Percentiles rank a stretch among this genome's conserved stretches.
Conservation (phyloP, 2,329 filamentous ascomycete species). For the Thyridium curvatum region DNA sequence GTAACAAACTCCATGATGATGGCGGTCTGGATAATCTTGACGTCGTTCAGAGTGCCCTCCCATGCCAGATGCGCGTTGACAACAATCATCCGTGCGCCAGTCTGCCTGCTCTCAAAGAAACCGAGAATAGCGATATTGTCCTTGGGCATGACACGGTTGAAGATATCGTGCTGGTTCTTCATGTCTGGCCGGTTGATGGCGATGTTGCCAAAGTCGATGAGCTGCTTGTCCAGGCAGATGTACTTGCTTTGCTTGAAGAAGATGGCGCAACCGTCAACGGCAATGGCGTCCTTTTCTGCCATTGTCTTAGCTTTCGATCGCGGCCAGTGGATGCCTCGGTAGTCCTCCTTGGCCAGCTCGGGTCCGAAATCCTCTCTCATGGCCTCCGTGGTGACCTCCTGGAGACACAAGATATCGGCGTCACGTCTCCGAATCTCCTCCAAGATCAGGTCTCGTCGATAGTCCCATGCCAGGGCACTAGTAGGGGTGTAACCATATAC, state of each 20-base stretch:
- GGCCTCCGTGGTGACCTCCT: constrained; percentile 88
- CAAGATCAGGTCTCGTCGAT: constrained; percentile 75
- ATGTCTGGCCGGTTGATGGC: constrained; percentile 94
- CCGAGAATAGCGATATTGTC: constrained; percentile 92
- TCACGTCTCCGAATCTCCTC: constrained; percentile 73
- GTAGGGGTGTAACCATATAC: constrained; percentile 89
- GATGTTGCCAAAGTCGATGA: constrained; percentile 85
- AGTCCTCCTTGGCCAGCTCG: constrained; percentile 79
- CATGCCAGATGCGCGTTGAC: constrained; percentile 94
- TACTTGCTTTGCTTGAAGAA: constrained; percentile 93
- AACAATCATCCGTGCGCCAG: constrained; percentile 86
- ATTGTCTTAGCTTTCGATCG: constrained; percentile 88
- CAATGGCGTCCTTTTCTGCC: constrained; percentile 78
- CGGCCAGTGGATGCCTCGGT: constrained; percentile 91
- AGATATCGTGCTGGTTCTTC: constrained; percentile 95
- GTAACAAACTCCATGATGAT: constrained; percentile 90
- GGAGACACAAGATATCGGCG: constrained; percentile 85
- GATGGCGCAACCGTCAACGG: constrained; percentile 93
- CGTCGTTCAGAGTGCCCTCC: constrained; percentile 85
- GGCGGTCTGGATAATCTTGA: constrained; percentile 93
- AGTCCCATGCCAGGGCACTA: constrained; percentile 78
- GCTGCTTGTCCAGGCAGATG: constrained; percentile 86
- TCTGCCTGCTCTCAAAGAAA: constrained; percentile 87
- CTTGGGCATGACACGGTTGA: constrained; percentile 97
- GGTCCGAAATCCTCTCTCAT: constrained; percentile 89